These are phyloP conservation scores for Saturnispora gosingensis DNA, from an alignment of 805 yeast species.

Conservation along the genomic window DNA sequence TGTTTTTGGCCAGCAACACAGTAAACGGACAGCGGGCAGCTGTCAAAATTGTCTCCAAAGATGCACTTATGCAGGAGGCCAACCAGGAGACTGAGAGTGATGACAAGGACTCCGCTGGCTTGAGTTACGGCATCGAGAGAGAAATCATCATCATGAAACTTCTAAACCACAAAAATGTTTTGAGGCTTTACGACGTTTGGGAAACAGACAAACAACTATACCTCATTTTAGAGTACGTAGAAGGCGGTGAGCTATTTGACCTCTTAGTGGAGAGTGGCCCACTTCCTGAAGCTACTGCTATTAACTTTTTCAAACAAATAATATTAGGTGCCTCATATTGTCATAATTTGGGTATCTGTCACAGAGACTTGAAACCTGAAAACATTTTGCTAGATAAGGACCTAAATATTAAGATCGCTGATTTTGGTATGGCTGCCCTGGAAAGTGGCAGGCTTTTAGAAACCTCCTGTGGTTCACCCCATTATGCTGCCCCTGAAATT, in stretches of 20 bases:
- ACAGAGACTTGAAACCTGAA: constrained; percentile 75
- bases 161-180: constrained; percentile 66
- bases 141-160: constrained; percentile 82
- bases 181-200: constrained; percentile 80
- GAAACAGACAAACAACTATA: constrained; percentile 76
- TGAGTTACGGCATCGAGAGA: constrained; percentile 79
- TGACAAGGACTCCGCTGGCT: constrained; percentile 38
- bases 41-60: constrained; percentile 89
- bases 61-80: constrained; percentile 35
- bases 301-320: constrained; percentile 73
- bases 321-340: constrained; percentile 55
- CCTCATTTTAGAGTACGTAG: constrained; percentile 87
- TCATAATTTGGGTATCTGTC: constrained; percentile 63
- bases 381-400: constrained; percentile 71
- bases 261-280: constrained; percentile 82
- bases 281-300: constrained; percentile 82
- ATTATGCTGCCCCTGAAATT: constrained; percentile 96
- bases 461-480: constrained; percentile 97
- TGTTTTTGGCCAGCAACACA: constrained; percentile 80
- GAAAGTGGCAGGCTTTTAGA: constrained; percentile 75
- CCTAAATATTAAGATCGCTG: constrained; percentile 90
- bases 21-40: constrained; percentile 88
- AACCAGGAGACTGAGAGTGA: constrained; percentile 19
- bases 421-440: constrained; percentile 98
- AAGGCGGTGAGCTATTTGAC: constrained; percentile 95